Base-by-base conservation (phyloP, 1,284 basidiomycete species). In the Moniliella sp. region DNA sequence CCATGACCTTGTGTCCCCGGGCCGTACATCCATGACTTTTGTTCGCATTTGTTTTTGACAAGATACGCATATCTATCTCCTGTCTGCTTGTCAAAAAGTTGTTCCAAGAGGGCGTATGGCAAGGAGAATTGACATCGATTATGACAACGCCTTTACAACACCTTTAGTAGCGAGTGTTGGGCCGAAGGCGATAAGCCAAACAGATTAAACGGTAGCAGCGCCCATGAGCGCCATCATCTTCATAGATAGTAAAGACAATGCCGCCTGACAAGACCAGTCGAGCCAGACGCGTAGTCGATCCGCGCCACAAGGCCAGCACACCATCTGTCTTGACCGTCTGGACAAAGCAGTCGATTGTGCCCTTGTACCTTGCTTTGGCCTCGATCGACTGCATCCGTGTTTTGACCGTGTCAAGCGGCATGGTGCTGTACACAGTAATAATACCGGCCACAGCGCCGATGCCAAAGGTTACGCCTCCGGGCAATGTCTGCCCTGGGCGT, bases 361-460 rank as follows among this genome's bases (percentile, higher is more conserved):
- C 91, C n/a, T 25, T 73, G 62, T 94, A 97, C 44, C 82, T 74
- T 26, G 70, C 64, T 12, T 72, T 68, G 2, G 84, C 88, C 44
- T 74, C 71, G 17, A 94, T n/a, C n/a, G 68, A 76, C 61, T 97
- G 88, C 88, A 97, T 94, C 26, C 88, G 73, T 8, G 88, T 94
- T 65, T 94, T 94, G 64, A 94, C 73, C 12, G 94, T 84, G 55
- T 56, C 53, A 25, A 56, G 40, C 3, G 53, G 53, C 53, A 56
- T 56, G 15, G 52, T 53, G n/a, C 45, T 43, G 33, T 54, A 94
- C 2, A 94, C 88, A 0, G 88, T 97, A 8, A 93, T 82, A 93
- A n/a, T 67, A 0, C 91, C 88, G 0, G 88, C 84, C 15, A 83
- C 69, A 0, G 78, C 82, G 26, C 91, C 88, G 35, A 97, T 86